Evolutionary conservation across 1,139 yeast species (phyloP).

Genomic region (Pichia sp.): DNA sequence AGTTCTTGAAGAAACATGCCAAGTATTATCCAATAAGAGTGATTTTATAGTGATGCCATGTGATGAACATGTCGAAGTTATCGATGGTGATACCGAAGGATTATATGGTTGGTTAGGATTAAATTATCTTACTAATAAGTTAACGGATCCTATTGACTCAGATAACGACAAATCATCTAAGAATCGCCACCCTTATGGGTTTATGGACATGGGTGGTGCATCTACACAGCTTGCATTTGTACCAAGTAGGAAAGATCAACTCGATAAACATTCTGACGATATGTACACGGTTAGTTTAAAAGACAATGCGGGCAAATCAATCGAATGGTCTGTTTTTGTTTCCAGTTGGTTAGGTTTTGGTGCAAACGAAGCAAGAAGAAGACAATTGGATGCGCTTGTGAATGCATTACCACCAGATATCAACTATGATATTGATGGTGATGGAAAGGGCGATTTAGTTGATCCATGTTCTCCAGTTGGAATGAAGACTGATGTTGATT

Average conservation of each 20-base stretch:
- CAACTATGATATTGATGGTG: constrained; percentile 41
- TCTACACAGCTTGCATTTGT: constrained; percentile 81
- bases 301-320: constrained; percentile 58
- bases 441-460: constrained; percentile 35
- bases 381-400: constrained; percentile 57
- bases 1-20: constrained; percentile 53
- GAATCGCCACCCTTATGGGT: constrained; percentile 45
- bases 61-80: constrained; percentile 60
- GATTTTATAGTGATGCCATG: constrained; percentile 53
- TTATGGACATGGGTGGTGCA: constrained; percentile 93
- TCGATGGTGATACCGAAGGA: constrained; percentile 83
- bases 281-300: constrained; percentile 55
- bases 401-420: constrained; percentile 43
- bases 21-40: constrained; percentile 45
- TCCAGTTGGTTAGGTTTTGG: constrained; percentile 88
- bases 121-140: constrained; percentile 47
- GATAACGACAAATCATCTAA: not conserved
- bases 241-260: constrained; percentile 54
- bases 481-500: constrained; percentile 42
- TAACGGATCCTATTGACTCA: constrained; percentile 7
- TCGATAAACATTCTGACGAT: constrained; percentile 60
- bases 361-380: constrained; percentile 71
- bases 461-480: constrained; percentile 77
- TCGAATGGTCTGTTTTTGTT: constrained; percentile 71
- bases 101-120: constrained; percentile 78